These are phyloP conservation scores for Cubamyces sp. DNA, from an alignment of 768 basidiomycete species.

Conservation along the genomic window DNA sequence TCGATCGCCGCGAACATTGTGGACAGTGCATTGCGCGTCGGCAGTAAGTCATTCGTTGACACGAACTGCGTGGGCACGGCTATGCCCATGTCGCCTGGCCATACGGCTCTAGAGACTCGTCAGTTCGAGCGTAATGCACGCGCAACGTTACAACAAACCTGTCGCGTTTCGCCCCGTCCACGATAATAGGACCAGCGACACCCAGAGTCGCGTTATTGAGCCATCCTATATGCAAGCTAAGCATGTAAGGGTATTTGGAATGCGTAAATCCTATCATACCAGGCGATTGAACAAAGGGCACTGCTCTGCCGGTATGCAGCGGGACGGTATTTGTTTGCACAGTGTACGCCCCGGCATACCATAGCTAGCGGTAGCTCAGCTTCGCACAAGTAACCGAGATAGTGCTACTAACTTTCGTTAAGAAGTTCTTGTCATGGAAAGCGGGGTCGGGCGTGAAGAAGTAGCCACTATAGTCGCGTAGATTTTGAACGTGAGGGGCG, in stretches of 20 bases:
- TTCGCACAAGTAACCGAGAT: neutral
- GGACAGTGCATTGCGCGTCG: constrained; percentile 57
- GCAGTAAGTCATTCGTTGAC: constrained; percentile 60
- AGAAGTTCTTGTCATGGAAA: constrained; percentile 50
- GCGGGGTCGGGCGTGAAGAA: constrained; percentile 51
- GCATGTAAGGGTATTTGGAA: constrained; percentile 6
- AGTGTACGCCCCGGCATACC: constrained; percentile 66
- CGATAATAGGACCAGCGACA: constrained; percentile 61
- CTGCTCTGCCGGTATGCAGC: constrained; percentile 51
- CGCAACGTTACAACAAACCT: constrained; percentile 37
- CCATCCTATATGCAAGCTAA: constrained; percentile 44
- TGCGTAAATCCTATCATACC: constrained; percentile 32
- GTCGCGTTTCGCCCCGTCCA: constrained; percentile 65
- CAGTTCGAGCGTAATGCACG: neutral
- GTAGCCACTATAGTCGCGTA: constrained; percentile 55
- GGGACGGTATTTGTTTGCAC: constrained; percentile 61
- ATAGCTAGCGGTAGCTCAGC: constrained; percentile 37
- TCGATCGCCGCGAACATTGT: constrained; percentile 62
- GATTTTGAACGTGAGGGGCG: constrained; percentile 53
- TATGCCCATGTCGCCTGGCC: constrained; percentile 69
- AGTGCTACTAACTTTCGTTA: constrained; percentile 46
- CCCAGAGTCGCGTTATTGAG: constrained; percentile 58
- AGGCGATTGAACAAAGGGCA: constrained; percentile 46
- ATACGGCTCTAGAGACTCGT: constrained; percentile 47
- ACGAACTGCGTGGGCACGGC: constrained; percentile 65